Conservation (phyloP, 352 stramenopile genomes). For the Phytophthora idaei region DNA sequence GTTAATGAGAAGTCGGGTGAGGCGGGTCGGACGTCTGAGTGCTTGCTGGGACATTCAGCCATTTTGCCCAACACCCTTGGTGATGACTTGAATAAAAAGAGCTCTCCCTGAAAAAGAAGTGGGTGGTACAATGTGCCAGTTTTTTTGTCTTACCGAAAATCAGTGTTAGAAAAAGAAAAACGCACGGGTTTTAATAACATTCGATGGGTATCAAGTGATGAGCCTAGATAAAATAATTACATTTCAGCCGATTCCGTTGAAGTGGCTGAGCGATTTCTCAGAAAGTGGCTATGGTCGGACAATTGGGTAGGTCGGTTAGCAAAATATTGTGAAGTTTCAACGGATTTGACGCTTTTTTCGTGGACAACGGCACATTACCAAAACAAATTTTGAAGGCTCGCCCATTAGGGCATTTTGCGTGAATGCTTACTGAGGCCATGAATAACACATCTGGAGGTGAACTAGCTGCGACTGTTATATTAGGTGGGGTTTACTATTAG, state of each 20-base stretch:
- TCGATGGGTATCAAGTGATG: background rate
- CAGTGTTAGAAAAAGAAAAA: background rate
- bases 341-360: background rate
- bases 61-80: background rate
- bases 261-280: background rate
- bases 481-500: too few species aligned
- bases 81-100: background rate
- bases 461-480: too few species aligned
- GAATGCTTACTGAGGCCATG: too few species aligned
- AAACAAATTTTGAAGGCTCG: too few species aligned
- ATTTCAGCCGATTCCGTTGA: background rate
- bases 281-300: background rate
- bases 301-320: background rate
- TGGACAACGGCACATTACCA: background rate
- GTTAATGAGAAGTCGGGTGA: slow-evolving; percentile 11
- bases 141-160: too few species aligned
- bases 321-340: background rate
- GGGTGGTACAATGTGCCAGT: background rate
- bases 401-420: too few species aligned
- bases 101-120: background rate
- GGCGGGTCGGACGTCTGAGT: background rate
- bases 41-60: background rate
- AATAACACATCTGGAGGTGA: too few species aligned
- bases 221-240: background rate
- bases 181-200: background rate